A percentile compares a stretch with the other conserved stretches of the same genome.
These are phyloP conservation scores for Populus deltoides DNA, from an alignment of 345 rosid species.

Conservation along the genomic window DNA sequence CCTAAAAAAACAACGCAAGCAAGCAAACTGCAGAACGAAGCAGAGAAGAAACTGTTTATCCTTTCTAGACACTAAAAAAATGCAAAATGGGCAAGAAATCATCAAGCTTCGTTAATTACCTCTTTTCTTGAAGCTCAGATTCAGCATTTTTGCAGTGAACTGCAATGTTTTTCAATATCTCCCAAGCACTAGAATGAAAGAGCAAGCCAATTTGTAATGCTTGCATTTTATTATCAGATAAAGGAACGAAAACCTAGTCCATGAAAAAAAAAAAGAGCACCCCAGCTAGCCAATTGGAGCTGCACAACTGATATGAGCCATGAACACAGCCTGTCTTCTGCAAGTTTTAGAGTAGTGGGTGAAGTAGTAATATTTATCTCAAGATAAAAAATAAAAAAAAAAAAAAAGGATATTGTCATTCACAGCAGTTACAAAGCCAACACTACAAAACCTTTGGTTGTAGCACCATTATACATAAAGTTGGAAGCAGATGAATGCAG, in stretches of 20 bases:
- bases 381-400: not conserved
- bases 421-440: not conserved
- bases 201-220: not conserved
- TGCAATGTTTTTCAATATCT: too few relatives aligned
- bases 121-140: not conserved
- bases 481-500: too few relatives aligned
- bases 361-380: not conserved
- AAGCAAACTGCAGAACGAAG: not conserved
- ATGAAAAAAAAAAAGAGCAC: conserved; percentile 13
- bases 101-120: too few relatives aligned
- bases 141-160: not conserved
- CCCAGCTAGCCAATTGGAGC: conserved; percentile 87
- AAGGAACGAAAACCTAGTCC: not conserved
- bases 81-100: not conserved
- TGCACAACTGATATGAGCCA: conserved; percentile 89
- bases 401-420: not conserved
- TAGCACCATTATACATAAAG: too few relatives aligned
- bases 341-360: conserved; percentile 4
- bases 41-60: not conserved
- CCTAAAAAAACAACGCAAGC: not conserved
- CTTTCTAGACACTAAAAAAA: not conserved
- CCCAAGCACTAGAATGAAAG: too few relatives aligned
- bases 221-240: not conserved
- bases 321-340: conserved; percentile 87
- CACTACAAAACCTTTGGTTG: not conserved